A percentile compares a stretch with the other conserved stretches of the same genome.
Evolutionary conservation across 116 monocot genomes (phyloP).

Genomic region (Iris pallida): DNA sequence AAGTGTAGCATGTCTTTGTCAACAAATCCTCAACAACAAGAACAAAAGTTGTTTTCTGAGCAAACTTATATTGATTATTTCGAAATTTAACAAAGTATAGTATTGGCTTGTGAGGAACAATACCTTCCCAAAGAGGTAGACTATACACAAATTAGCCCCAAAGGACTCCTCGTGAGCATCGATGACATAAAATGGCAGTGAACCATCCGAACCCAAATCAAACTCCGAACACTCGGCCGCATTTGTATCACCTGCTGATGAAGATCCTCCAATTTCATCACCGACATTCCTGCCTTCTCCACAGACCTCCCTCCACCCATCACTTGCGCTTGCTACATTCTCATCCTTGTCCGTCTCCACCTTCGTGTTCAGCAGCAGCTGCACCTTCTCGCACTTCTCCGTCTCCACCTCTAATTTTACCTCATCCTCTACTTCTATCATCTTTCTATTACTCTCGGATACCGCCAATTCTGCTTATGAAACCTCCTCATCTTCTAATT

Average conservation of each 20-base stretch:
- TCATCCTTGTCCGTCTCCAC: slow-evolving; percentile 35
- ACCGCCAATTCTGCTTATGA: slow-evolving; percentile 8
- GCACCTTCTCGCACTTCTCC: slow-evolving; percentile 20
- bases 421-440: slow-evolving; percentile 35
- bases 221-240: slow-evolving; percentile 55
- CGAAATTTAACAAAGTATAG: too few species aligned
- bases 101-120: too few species aligned
- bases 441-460: slow-evolving; percentile 9
- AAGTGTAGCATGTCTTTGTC: too few species aligned
- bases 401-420: slow-evolving; percentile 17
- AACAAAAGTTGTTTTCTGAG: background rate
- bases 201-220: slow-evolving; percentile 52
- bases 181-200: slow-evolving; percentile 76
- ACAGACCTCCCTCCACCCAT: slow-evolving; percentile 52
- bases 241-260: slow-evolving; percentile 16
- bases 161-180: slow-evolving; percentile 73
- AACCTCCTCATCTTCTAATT: slow-evolving; percentile 2
- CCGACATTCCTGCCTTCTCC: slow-evolving; percentile 19
- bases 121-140: slow-evolving; percentile 95
- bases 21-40: too few species aligned
- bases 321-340: slow-evolving; percentile 31
- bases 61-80: too few species aligned
- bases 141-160: slow-evolving; percentile 52
- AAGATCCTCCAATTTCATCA: slow-evolving; percentile 6
- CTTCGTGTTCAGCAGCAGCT: slow-evolving; percentile 53